Base-by-base conservation (phyloP, 2,329 filamentous ascomycete genomes). In the Phialemoniopsis sp. region DNA sequence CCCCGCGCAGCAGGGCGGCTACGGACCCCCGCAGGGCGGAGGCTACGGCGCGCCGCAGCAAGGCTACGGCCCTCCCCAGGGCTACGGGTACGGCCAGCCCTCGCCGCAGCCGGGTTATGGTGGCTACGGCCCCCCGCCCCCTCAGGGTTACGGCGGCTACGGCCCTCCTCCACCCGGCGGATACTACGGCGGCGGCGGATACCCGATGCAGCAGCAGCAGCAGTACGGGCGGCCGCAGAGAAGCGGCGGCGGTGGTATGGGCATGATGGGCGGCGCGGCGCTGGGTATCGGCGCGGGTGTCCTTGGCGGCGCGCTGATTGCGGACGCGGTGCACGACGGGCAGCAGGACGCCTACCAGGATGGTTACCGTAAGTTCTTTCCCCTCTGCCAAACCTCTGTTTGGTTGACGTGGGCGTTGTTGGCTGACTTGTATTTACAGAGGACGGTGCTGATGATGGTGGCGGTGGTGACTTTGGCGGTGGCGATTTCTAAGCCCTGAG, bases 201-300 rank as follows among this genome's bases (percentile, higher is more conserved):
- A 48, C 35, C 55, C 21, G 6, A 26, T 26, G 21, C 21, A 59
- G 43, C 53, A 59, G 45, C 60, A 66, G 41, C 70, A 66, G 43
- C 70, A 68, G 51, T 49, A 59, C n/a, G n/a, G n/a, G 34, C 64
- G 62, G 17, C 66, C 68, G 21, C 66, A 49, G 44, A 47, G 48
- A 40, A 48, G 49, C 3, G 53, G 52, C 34, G 60, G 60, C 37
- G 64, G 67, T 18, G 64, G 67, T 18, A 63, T 91, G 64, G 87
- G 87, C n/a, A 72, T 77, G 43, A 78, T 73, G 2, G 88, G 87
- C 35, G 88, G 82, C 37, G 80, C 83, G 8, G 87, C 87, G 16
- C 67, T 95, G 32, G 89, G 89, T 66, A 61, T 87, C 4, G 89
- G 89, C 49, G 89, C 85, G 46, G 89, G 89, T 60, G 55, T 95